These are phyloP conservation scores for Chlorella sorokiniana DNA, from an alignment of 139 green algal species.

Conservation along the genomic window DNA sequence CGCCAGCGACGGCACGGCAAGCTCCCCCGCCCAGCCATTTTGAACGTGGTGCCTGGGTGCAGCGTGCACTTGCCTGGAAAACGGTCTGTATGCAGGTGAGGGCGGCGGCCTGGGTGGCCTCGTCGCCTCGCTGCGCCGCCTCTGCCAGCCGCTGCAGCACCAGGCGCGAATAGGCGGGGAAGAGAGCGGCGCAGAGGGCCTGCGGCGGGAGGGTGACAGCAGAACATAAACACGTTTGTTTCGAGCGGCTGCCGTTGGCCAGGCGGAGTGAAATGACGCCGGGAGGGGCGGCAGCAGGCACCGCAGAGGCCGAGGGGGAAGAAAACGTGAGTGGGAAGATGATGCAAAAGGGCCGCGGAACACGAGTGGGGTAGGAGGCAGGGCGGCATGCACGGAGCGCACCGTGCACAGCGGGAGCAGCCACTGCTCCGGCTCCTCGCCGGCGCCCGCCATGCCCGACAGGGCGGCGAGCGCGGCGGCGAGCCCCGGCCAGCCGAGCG, in stretches of 20 bases:
- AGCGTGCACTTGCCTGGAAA: slow-evolving; percentile 28
- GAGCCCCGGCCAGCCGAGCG: slow-evolving; percentile 50
- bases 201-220: background rate
- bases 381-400: background rate
- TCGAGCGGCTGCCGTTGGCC: background rate
- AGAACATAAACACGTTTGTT: background rate
- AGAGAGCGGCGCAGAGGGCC: slow-evolving; percentile 45
- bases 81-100: slow-evolving; percentile 20
- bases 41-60: no score
- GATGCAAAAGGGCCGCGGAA: no score
- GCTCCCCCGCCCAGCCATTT: no score
- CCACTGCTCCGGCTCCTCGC: slow-evolving; percentile 17
- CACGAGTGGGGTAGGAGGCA: background rate
- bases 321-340: no score
- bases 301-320: no score
- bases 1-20: no score
- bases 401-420: slow-evolving; percentile 34
- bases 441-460: slow-evolving; percentile 16
- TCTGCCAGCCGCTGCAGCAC: slow-evolving; percentile 57
- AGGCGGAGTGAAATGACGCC: background rate
- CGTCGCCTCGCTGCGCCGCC: slow-evolving; percentile 31
- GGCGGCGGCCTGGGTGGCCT: slow-evolving; percentile 36
- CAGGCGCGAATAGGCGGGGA: slow-evolving; percentile 42
- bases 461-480: slow-evolving; percentile 38
- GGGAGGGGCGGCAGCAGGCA: no score